Evolutionary conservation across 257 asterid species (phyloP), one percentile per base, ranked within the genome.

Genomic region (Verbena officinalis): DNA sequence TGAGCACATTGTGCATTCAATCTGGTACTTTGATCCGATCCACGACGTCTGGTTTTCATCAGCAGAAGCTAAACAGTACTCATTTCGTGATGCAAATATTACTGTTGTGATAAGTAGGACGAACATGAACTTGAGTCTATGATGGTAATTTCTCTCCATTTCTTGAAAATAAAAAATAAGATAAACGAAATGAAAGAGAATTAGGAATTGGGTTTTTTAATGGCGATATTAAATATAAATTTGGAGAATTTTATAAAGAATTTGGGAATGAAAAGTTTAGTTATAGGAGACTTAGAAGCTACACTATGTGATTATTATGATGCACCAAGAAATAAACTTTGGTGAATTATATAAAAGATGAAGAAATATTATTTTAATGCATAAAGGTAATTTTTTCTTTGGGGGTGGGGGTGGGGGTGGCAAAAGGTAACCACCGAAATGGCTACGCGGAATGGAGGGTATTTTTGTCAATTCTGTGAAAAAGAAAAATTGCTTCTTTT

Each of bases 1-100:
- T 1, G 95, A 77, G 81, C 98, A 91, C 98, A 88, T 86, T 67
- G 96, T 88, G 78, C 98, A 91, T 67, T 88, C 92, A 73, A 86
- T 82, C 11, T 83, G 78, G 84, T 84, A 91, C 77, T 86, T 91
- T 1, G 98, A 88, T 78, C 98, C 98, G 22, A 66, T 83, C 98
- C 95, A 86, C 36, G 78, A 55, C 21, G 71, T 5, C 1, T 36
- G 17, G 48, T 21, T 54, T 15, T 72, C 33, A 27, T 27, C 60
- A 38, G 81, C 75, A 17, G 52, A 62, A 14, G 42, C 50, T 23
- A 14, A 42, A 10, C 49, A 19, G 52, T 14, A 7, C 31, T 23
- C 66, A 39, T 9, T 60, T 39, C 65, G 65, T 60, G 86, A 67
- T 58, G 61, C 68, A 13, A 70, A 4, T 20, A 62, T 27, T 9